Evolutionary conservation across 768 basidiomycete genomes (phyloP), one percentile per base, ranked within the genome.

Genomic region (Gyrodon lividus): DNA sequence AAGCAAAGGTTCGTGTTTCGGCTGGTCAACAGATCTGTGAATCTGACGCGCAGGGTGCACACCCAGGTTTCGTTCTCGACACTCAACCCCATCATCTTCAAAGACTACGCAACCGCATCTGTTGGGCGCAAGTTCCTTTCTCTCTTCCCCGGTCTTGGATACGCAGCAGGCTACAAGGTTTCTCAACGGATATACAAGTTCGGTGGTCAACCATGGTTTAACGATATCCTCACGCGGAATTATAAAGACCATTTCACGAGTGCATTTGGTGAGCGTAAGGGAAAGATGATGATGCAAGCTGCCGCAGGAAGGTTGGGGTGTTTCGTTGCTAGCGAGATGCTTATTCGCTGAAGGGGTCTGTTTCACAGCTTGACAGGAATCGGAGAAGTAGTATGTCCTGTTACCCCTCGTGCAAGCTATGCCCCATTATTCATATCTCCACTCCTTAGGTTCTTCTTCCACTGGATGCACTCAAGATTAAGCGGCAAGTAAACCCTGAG

Each of bases 101-200:
- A 89, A 24, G 87, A 94, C 35, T 74, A 86, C 26, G 89, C 95
- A 7, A 67, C 78, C 0, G 86, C 91, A 3, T 72, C 90, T 2
- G 50, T 89, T 2, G 71, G 75, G 6, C 75, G 74, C 35, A 90
- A 89, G 68, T 78, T 96, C 59, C 58, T 97, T 16, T 96, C 93
- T 3, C 80, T 99, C n/a, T 99, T 99, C 77, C 96, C 96, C 31
- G 96, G 93, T 47, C 83, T 99, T 4, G 96, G 96, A 2, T 99
- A 99, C 67, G 96, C 97, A 5, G 97, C 96, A 23, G 95, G 97
- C 5, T 99, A 98, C 84, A 99, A 98, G 71, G 74, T 98, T 64
- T 72, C 92, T 0, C 94, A 98, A 72, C 83, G 94, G 46, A 80
- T 92, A 62, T 96, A 95, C 84, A 99, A 97, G 74, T 99, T 98